Conservation (phyloP, 805 yeast species). For the Blastobotrys muscicola region DNA sequence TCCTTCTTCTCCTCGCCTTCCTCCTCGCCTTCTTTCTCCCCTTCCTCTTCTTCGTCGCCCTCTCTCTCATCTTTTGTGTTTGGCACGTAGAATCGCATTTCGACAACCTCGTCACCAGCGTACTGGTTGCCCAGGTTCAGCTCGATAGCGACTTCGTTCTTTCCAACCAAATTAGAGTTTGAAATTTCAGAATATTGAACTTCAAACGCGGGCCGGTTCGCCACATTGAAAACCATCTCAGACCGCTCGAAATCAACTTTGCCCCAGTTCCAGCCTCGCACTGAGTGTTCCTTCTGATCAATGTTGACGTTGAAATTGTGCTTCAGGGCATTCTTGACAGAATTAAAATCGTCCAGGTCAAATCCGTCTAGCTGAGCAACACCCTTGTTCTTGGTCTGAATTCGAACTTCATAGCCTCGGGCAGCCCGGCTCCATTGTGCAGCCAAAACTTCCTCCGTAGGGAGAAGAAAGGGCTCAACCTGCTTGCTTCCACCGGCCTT, state of each 20-base stretch:
- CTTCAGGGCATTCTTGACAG: conserved; percentile 75
- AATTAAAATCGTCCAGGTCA: conserved; percentile 67
- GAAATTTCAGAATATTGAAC: conserved; percentile 71
- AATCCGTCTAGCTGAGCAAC: conserved; percentile 88
- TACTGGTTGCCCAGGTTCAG: conserved; percentile 48
- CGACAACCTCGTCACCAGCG: conserved; percentile 94
- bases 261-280: conserved; percentile 99
- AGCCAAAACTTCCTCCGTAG: conserved; percentile 73
- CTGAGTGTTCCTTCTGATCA: conserved; percentile 81
- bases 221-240: conserved; percentile 77
- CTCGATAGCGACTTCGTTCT: conserved; percentile 89
- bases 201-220: conserved; percentile 86
- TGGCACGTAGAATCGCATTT: conserved; percentile 86
- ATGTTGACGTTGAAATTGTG: conserved; percentile 62
- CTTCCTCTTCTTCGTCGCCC: conserved; percentile 19
- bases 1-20: conserved; percentile 28
- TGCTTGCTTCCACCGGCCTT: conserved; percentile 39
- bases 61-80: conserved; percentile 48
- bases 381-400: conserved; percentile 82
- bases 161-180: conserved; percentile 84
- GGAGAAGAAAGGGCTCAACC: conserved; percentile 71
- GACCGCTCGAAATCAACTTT: conserved; percentile 83
- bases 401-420: conserved; percentile 79
- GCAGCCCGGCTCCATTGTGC: conserved; percentile 91
- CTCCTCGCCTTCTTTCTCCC: conserved; percentile 28